Conservation (phyloP, 192 early-diverging fungal species). For the Bifiguratus adelaidae region DNA sequence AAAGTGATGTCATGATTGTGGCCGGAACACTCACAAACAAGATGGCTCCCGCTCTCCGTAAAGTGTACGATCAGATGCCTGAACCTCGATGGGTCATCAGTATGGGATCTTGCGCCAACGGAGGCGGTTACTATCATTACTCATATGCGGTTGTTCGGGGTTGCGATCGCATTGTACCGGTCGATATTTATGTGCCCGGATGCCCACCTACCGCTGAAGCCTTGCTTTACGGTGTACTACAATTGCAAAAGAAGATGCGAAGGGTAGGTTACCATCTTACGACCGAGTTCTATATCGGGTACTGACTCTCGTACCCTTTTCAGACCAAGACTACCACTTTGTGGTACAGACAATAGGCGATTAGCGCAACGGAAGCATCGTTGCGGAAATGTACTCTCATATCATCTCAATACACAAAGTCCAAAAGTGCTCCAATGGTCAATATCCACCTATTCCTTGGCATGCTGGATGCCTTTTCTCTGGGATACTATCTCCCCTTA, state of each 20-base stretch:
- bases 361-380: no score
- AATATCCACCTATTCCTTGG: no score
- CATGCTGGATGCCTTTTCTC: no score
- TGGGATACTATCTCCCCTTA: no score
- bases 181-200: conserved; percentile 93
- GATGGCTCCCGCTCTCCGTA: conserved; percentile 83
- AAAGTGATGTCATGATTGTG: conserved; percentile 99
- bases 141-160: conserved; percentile 92
- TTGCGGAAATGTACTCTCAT: no score
- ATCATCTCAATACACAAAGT: no score
- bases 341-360: conserved; percentile 68
- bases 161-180: conserved; percentile 93
- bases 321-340: conserved; percentile 52
- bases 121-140: conserved; percentile 99
- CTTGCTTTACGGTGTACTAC: conserved; percentile 91
- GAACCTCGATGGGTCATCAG: conserved; percentile 98
- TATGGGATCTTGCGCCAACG: conserved; percentile 97
- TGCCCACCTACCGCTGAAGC: conserved; percentile 97
- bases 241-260: conserved; percentile 98
- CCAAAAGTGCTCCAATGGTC: no score
- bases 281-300: background rate
- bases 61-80: conserved; percentile 77
- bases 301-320: background rate
- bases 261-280: conserved; percentile 26
- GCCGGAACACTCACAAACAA: conserved; percentile 98